Evolutionary conservation across 2,329 filamentous ascomycete genomes (phyloP).

Genomic region (Clonostachys sp.): DNA sequence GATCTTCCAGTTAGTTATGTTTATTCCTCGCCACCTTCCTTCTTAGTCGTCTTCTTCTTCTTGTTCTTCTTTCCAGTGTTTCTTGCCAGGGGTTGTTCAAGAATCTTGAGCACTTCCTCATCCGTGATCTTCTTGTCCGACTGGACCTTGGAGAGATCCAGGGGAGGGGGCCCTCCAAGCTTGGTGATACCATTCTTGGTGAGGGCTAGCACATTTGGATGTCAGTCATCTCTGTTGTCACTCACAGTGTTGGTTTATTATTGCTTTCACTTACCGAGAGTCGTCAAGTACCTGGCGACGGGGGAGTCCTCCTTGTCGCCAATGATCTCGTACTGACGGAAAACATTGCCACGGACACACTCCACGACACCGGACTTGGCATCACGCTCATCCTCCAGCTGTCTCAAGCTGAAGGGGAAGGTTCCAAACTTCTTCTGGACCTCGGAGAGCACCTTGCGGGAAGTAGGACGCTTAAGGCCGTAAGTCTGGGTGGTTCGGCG

Average conservation of each 20-base stretch:
- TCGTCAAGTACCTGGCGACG: constrained; percentile 84
- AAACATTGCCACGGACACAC: constrained; percentile 87
- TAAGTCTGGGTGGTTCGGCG: constrained; percentile 90
- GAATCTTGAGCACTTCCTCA: constrained; percentile 90
- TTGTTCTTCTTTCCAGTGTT: constrained; percentile 93
- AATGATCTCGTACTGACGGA: constrained; percentile 94
- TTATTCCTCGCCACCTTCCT: constrained; percentile 14
- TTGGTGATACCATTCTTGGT: constrained; percentile 96
- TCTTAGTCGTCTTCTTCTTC: constrained; percentile 77
- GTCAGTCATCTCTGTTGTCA: neutral
- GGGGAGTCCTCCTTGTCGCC: constrained; percentile 86
- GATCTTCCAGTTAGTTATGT: neutral
- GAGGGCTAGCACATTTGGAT: constrained; percentile 58
- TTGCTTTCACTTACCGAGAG: constrained; percentile 69
- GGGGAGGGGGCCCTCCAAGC: constrained; percentile 69
- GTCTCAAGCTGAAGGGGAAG: constrained; percentile 96
- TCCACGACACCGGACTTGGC: constrained; percentile 95
- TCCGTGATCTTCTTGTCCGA: constrained; percentile 97
- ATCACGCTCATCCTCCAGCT: constrained; percentile 93
- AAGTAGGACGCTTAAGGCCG: constrained; percentile 88
- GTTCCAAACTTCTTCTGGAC: constrained; percentile 95
- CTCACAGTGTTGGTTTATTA: neutral
- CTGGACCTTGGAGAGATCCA: constrained; percentile 80
- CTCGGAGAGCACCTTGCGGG: constrained; percentile 87
- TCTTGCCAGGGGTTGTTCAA: constrained; percentile 82